Evolutionary conservation across 2,329 filamentous ascomycete species (phyloP).

Genomic region (Neopestalotiopsis rosae): DNA sequence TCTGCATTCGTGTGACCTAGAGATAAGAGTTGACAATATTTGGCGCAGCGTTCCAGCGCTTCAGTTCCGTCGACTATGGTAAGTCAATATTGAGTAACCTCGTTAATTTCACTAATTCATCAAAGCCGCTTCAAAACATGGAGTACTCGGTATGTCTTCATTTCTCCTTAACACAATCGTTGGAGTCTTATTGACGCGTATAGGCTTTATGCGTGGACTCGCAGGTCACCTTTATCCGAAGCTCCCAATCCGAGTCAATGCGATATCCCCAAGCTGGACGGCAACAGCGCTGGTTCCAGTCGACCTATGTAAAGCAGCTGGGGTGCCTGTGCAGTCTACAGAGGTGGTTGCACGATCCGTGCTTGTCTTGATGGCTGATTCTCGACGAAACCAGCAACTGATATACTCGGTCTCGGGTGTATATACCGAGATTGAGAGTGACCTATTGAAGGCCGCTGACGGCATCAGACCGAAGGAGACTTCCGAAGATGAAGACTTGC

Average conservation of each 20-base stretch:
- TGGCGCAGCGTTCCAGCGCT: background rate
- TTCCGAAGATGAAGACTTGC: background rate
- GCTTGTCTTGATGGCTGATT: background rate
- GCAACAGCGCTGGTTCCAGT: background rate
- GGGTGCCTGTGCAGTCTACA: background rate
- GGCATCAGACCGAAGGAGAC: background rate
- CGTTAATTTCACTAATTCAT: background rate
- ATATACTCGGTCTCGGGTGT: conserved; percentile 1
- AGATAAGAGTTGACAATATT: background rate
- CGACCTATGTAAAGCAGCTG: conserved; percentile 5
- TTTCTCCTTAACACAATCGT: background rate
- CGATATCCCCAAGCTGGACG: conserved; percentile 2
- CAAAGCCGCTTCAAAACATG: background rate
- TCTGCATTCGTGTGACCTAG: background rate
- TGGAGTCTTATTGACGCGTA: background rate
- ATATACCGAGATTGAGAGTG: background rate
- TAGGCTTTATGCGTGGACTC: conserved; percentile 6
- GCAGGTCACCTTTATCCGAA: conserved; percentile 6
- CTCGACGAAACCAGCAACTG: background rate
- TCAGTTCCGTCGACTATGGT: background rate
- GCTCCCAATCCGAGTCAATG: background rate
- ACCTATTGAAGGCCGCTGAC: background rate
- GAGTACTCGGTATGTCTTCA: conserved; percentile 6
- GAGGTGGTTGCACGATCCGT: background rate
- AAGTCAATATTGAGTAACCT: background rate